Conservation (phyloP, 306 rosid genomes). For the Neltuma alba region DNA sequence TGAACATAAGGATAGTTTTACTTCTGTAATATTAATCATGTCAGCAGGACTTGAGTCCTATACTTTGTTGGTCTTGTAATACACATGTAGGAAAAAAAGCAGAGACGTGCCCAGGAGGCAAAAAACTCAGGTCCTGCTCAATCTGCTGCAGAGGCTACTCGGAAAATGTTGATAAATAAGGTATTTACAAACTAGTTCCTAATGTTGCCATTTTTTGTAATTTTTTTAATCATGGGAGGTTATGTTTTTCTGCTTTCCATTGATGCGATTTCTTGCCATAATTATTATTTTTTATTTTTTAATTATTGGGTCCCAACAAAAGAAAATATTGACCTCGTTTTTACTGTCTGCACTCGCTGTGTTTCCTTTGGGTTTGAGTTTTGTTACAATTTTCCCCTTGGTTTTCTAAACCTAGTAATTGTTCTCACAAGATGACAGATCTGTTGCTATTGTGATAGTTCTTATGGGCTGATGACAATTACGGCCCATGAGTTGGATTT, state of each 20-base stretch:
- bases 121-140: constrained; percentile 65
- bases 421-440: neutral
- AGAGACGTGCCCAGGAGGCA: constrained; percentile 50
- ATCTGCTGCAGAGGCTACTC: constrained; percentile 73
- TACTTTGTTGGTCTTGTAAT: constrained; percentile 21
- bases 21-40: neutral
- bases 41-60: neutral
- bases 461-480: neutral
- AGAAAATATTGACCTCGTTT: neutral
- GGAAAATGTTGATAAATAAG: constrained; percentile 65
- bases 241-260: neutral
- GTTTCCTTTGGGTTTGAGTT: neutral
- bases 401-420: neutral
- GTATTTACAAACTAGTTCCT: constrained; percentile 37
- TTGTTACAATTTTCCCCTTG: neutral
- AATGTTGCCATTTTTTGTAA: neutral
- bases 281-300: neutral
- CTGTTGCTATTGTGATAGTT: neutral
- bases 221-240: neutral
- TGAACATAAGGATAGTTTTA: constrained; percentile 17
- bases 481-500: neutral
- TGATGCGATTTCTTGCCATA: neutral
- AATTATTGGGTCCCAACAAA: neutral
- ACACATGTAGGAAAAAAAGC: constrained; percentile 50
- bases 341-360: neutral